These are phyloP conservation scores for Colletotrichum spaethianum DNA, from an alignment of 2,329 filamentous ascomycete genomes.

Conservation along the genomic window DNA sequence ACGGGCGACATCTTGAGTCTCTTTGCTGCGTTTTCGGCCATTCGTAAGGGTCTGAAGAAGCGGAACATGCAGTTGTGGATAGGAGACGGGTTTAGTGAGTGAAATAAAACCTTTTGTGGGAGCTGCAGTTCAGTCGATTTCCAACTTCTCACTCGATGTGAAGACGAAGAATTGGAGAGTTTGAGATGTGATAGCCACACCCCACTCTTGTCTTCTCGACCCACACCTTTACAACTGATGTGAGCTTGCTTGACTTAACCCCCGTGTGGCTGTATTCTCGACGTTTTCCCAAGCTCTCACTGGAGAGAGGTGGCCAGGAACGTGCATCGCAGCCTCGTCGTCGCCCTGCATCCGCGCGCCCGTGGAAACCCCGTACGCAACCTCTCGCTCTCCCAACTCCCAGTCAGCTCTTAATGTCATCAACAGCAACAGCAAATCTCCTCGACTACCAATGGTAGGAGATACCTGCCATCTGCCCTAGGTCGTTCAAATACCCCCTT, in stretches of 20 bases:
- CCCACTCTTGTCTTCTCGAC: background rate
- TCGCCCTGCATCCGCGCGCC: constrained; percentile 37
- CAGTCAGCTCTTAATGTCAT: constrained; percentile 29
- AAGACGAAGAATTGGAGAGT: constrained; percentile 35
- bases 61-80: constrained; percentile 57
- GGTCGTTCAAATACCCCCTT: background rate
- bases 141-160: background rate
- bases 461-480: background rate
- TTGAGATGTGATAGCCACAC: constrained; percentile 39
- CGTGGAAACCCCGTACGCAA: constrained; percentile 26
- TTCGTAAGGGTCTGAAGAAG: constrained; percentile 55
- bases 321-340: constrained; percentile 40
- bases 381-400: constrained; percentile 1
- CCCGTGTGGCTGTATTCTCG: constrained; percentile 24
- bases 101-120: background rate
- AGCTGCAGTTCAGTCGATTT: constrained; percentile 24
- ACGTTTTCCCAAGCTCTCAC: constrained; percentile 40
- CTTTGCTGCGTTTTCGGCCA: constrained; percentile 83
- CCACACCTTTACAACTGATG: background rate
- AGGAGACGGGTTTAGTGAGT: background rate
- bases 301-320: constrained; percentile 38
- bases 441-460: constrained; percentile 9
- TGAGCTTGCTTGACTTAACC: background rate
- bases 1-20: constrained; percentile 78
- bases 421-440: constrained; percentile 16